Percentiles rank a stretch among this genome's conserved stretches.
These are phyloP conservation scores for Cystobasidium ongulense DNA, from an alignment of 768 basidiomycete genomes.

Conservation along the genomic window DNA sequence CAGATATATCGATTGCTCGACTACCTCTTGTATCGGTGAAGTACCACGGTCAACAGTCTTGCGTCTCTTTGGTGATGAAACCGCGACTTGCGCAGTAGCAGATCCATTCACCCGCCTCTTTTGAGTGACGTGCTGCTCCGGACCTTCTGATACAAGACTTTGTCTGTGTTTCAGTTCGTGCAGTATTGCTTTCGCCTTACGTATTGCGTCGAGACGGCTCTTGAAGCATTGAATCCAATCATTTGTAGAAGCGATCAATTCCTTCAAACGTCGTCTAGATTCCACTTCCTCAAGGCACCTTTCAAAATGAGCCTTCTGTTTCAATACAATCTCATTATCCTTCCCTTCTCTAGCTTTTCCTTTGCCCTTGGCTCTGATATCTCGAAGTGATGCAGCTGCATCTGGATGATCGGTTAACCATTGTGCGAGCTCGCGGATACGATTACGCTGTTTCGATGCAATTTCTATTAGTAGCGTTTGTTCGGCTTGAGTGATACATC, in stretches of 20 bases:
- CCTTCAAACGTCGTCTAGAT: neutral
- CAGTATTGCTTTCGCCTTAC: neutral
- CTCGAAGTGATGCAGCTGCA: neutral
- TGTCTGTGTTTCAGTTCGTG: neutral
- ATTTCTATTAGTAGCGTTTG: neutral
- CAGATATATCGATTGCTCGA: neutral
- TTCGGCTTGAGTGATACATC: neutral
- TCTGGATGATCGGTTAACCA: conserved; percentile 4
- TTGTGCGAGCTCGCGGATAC: neutral
- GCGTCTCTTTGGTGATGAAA: neutral
- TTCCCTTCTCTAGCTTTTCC: neutral
- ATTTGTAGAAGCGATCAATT: neutral
- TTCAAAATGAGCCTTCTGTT: neutral
- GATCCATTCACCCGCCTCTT: neutral
- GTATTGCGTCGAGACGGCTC: neutral
- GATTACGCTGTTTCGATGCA: neutral
- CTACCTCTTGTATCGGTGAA: neutral
- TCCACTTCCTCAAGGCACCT: neutral
- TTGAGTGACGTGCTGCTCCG: neutral
- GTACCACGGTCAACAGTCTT: neutral
- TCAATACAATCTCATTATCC: neutral
- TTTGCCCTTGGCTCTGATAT: neutral
- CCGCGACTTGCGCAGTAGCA: neutral
- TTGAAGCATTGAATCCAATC: neutral
- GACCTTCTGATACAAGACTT: too few relatives aligned